Percentiles rank a stretch among this genome's conserved stretches.
Evolutionary conservation across 805 yeast genomes (phyloP).

Genomic region (Yarrowia hollandica): DNA sequence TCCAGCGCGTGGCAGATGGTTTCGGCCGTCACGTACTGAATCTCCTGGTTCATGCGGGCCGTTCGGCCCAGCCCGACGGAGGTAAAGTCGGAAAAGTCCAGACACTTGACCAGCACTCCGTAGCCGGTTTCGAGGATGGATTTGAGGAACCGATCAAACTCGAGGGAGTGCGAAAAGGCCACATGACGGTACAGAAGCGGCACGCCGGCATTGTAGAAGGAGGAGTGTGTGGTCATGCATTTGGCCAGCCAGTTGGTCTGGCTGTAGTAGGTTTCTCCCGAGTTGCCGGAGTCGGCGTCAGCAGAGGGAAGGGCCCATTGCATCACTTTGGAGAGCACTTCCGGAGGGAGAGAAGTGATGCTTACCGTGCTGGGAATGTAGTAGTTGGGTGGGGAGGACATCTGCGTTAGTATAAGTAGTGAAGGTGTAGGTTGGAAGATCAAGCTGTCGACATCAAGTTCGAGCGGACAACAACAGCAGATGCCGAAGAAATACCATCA

Average conservation of each 20-base stretch:
- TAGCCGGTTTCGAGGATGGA: conserved; percentile 54
- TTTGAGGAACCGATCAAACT: conserved; percentile 68
- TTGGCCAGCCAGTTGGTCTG: conserved; percentile 32
- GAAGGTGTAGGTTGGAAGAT: no score
- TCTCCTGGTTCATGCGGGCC: conserved; percentile 84
- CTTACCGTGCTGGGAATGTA: conserved; percentile 13
- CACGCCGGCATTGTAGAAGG: conserved; percentile 42
- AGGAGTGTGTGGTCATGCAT: conserved; percentile 37
- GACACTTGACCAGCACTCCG: conserved; percentile 58
- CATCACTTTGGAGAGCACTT: conserved; percentile 24
- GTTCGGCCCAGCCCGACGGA: conserved; percentile 88
- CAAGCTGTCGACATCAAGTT: no score
- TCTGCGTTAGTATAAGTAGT: background rate
- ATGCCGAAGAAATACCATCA: no score
- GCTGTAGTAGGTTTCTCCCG: conserved; percentile 31
- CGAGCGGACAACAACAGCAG: no score
- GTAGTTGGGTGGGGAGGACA: conserved; percentile 15
- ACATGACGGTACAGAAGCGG: conserved; percentile 44
- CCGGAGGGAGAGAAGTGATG: conserved; percentile 29
- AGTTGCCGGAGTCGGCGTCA: conserved; percentile 13
- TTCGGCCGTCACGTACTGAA: conserved; percentile 79
- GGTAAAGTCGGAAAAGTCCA: conserved; percentile 87
- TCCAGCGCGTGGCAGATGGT: conserved; percentile 66
- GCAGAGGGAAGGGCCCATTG: conserved; percentile 27
- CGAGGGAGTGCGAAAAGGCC: conserved; percentile 71